Conservation (phyloP, 2,329 filamentous ascomycete species). For the Diaporthe sp. region DNA sequence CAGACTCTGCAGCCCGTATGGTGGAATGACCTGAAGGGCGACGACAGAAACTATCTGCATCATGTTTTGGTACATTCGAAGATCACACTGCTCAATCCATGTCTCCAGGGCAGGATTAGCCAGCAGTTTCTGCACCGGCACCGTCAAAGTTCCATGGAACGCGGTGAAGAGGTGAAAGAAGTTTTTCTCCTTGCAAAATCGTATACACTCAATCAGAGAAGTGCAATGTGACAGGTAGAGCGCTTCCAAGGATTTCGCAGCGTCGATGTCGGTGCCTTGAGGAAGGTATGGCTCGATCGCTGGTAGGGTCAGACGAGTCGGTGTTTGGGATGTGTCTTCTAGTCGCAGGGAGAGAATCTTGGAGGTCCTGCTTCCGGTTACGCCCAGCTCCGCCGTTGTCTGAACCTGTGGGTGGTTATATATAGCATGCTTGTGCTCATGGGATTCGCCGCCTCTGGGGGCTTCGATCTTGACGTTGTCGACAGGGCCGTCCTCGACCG, state of each 20-base stretch:
- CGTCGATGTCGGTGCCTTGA: constrained; percentile 84
- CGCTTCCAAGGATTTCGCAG: constrained; percentile 86
- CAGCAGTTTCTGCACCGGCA: constrained; percentile 94
- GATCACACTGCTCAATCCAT: constrained; percentile 97
- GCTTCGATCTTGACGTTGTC: background rate
- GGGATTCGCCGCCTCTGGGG: constrained; percentile 41
- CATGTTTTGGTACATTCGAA: constrained; percentile 96
- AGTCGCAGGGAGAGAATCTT: constrained; percentile 72
- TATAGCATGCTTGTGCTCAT: constrained; percentile 61
- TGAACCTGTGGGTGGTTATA: constrained; percentile 71
- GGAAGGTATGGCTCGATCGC: constrained; percentile 86
- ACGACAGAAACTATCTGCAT: constrained; percentile 91
- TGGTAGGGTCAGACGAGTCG: constrained; percentile 84
- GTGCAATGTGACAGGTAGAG: constrained; percentile 96
- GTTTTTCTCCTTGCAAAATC: constrained; percentile 96
- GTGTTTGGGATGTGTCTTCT: constrained; percentile 70
- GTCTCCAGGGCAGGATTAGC: constrained; percentile 82
- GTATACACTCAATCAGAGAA: constrained; percentile 93
- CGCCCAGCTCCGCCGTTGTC: constrained; percentile 70
- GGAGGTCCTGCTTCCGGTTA: constrained; percentile 68
- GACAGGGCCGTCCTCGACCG: constrained; percentile 5
- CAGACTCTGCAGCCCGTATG: constrained; percentile 87
- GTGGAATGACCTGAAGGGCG: constrained; percentile 90
- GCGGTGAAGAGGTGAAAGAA: constrained; percentile 96
- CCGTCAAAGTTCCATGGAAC: constrained; percentile 95